Percentiles rank a stretch among this genome's conserved stretches.
These are phyloP conservation scores for Dalbergia cultrata DNA, from an alignment of 306 rosid genomes.

Conservation along the genomic window DNA sequence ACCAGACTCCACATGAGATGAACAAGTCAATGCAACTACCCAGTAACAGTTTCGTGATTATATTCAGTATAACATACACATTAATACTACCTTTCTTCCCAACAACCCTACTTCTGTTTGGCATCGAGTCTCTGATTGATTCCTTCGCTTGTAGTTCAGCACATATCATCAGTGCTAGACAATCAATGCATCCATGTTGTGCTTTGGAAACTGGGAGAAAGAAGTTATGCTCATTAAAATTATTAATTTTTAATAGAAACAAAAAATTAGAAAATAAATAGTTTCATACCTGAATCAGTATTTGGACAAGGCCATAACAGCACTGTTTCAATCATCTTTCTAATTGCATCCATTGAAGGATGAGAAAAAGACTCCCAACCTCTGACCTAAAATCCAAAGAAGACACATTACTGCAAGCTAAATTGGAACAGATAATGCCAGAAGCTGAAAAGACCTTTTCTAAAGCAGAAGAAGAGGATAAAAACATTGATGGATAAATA, in stretches of 20 bases:
- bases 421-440: constrained; percentile 40
- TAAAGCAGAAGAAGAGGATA: constrained; percentile 29
- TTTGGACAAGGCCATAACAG: constrained; percentile 80
- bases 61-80: constrained; percentile 33
- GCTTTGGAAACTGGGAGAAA: constrained; percentile 72
- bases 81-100: constrained; percentile 59
- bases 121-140: constrained; percentile 46
- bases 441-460: constrained; percentile 29
- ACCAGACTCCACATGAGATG: constrained; percentile 50
- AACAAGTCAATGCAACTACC: constrained; percentile 41
- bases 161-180: constrained; percentile 90
- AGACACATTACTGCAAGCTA: constrained; percentile 34
- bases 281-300: constrained; percentile 75
- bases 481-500: constrained; percentile 28
- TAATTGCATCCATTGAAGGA: constrained; percentile 61
- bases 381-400: constrained; percentile 68
- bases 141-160: constrained; percentile 70
- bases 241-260: constrained; percentile 9
- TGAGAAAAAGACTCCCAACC: constrained; percentile 70
- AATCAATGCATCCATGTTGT: constrained; percentile 96
- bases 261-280: constrained; percentile 27
- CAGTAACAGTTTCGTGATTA: constrained; percentile 29
- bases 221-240: constrained; percentile 32
- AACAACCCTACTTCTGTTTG: constrained; percentile 43
- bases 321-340: constrained; percentile 68